phyloP scores from a whole-genome alignment of 1,284 basidiomycete species.

The Fereydounia khargensis region DNA sequence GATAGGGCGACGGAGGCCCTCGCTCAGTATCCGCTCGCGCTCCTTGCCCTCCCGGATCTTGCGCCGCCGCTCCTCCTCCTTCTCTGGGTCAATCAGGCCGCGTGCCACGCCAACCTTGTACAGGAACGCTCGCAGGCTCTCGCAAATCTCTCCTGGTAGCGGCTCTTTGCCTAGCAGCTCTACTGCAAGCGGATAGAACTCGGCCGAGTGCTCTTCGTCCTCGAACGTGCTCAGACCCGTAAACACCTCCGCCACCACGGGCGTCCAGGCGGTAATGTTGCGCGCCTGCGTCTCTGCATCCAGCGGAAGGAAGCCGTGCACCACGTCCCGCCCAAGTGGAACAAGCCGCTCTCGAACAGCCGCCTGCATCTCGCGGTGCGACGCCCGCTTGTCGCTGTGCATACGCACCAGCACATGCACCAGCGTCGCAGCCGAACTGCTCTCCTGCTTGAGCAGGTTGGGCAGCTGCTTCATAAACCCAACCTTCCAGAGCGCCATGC shows the following conservation, averaged over 20 bases:
- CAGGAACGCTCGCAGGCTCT: constrained; percentile 27
- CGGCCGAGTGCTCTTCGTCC: constrained; percentile 64
- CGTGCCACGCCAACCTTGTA: constrained; percentile 37
- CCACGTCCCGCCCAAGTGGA: constrained; percentile 87
- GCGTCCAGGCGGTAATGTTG: constrained; percentile 96
- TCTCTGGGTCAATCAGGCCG: constrained; percentile 29
- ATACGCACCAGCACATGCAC: constrained; percentile 88
- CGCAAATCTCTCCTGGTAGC: constrained; percentile 29
- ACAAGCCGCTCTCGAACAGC: constrained; percentile 85
- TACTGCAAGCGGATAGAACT: constrained; percentile 51
- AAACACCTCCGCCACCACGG: constrained; percentile 89
- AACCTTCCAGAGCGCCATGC: constrained; percentile 98
- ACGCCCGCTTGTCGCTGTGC: constrained; percentile 86
- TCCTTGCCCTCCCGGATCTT: constrained; percentile 24
- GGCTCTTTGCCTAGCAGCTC: constrained; percentile 47
- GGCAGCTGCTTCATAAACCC: constrained; percentile 99
- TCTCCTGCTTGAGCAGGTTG: constrained; percentile 97
- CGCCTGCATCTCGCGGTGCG: constrained; percentile 75
- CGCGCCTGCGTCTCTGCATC: constrained; percentile 88
- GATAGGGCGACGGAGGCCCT: no score
- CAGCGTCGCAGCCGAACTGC: constrained; percentile 89
- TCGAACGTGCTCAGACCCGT: constrained; percentile 86
- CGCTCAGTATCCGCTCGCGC: constrained; percentile 15
- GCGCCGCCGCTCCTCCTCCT: constrained; percentile 16
- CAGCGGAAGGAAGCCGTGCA: constrained; percentile 86